A percentile compares a stretch with the other conserved stretches of the same genome.
Conservation (phyloP, 768 basidiomycete genomes). For the Omphalotus guepiniiformis region DNA sequence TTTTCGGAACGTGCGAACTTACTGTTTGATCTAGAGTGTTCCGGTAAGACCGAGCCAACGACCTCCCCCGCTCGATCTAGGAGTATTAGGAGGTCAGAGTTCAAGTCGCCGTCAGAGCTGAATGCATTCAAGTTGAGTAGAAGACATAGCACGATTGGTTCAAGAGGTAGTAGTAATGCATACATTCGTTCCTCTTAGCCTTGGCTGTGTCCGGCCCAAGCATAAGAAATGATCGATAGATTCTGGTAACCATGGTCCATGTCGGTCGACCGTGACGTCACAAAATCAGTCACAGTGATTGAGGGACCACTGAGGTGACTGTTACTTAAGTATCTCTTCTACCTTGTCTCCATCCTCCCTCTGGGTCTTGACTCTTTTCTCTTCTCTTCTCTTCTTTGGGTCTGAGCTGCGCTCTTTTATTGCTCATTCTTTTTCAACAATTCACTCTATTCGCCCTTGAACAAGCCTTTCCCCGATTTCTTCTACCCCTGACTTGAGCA, state of each 20-base stretch:
- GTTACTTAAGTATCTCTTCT: constrained; percentile 21
- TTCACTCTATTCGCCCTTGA: constrained; percentile 18
- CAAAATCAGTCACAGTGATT: too few relatives aligned
- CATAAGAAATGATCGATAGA: too few relatives aligned
- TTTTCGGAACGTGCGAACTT: constrained; percentile 5
- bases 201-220: background rate
- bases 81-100: background rate
- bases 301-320: too few relatives aligned
- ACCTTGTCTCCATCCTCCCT: constrained; percentile 24
- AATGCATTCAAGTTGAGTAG: too few relatives aligned
- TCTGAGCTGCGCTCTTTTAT: constrained; percentile 35
- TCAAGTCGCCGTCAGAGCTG: too few relatives aligned
- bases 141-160: too few relatives aligned
- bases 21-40: constrained; percentile 14
- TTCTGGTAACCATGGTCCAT: background rate
- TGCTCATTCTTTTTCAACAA: constrained; percentile 22
- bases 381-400: constrained; percentile 21
- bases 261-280: background rate
- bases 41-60: constrained; percentile 27
- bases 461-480: constrained; percentile 11
- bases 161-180: too few relatives aligned
- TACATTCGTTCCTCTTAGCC: too few relatives aligned
- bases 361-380: too few relatives aligned
- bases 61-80: constrained; percentile 24
- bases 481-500: constrained; percentile 15